A percentile compares a stretch with the other conserved stretches of the same genome.
Evolutionary conservation across 257 asterid species (phyloP).

Genomic region (Haberlea rhodopensis): DNA sequence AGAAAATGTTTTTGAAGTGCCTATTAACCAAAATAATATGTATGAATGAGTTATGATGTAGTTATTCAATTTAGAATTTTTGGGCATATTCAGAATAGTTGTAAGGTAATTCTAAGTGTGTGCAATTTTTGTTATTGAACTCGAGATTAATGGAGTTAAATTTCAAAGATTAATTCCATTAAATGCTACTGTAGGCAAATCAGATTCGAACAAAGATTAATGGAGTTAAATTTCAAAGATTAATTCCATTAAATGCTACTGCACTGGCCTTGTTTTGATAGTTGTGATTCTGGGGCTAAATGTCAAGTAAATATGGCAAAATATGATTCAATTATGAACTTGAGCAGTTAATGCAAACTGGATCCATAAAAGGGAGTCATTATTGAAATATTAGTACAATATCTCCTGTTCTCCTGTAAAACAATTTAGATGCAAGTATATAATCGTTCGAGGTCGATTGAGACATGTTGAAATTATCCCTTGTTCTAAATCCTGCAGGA

Average conservation of each 20-base stretch:
- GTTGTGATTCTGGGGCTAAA: not conserved
- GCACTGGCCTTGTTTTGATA: slow-evolving; percentile 7
- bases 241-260: slow-evolving; percentile 12
- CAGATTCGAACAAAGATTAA: slow-evolving; percentile 15
- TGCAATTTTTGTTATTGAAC: slow-evolving; percentile 13
- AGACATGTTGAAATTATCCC: not conserved
- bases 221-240: slow-evolving; percentile 1
- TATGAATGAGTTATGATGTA: not conserved
- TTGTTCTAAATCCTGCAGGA: slow-evolving; percentile 1
- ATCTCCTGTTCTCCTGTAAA: too few species aligned
- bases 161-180: slow-evolving; percentile 10
- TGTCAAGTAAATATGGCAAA: not conserved
- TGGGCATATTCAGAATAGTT: not conserved
- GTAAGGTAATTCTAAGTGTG: slow-evolving; percentile 3
- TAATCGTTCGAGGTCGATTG: too few species aligned
- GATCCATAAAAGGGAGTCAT: too few species aligned
- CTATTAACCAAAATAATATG: not conserved
- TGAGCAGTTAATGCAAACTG: not conserved
- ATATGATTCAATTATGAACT: not conserved
- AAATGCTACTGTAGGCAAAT: slow-evolving; percentile 7
- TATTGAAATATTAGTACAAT: too few species aligned
- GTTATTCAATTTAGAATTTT: not conserved
- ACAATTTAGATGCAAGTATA: too few species aligned
- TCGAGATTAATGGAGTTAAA: slow-evolving; percentile 1
- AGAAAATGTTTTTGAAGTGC: not conserved